Evolutionary conservation across 192 early-diverging fungal species (phyloP).

Genomic region (Coemansia sp.): DNA sequence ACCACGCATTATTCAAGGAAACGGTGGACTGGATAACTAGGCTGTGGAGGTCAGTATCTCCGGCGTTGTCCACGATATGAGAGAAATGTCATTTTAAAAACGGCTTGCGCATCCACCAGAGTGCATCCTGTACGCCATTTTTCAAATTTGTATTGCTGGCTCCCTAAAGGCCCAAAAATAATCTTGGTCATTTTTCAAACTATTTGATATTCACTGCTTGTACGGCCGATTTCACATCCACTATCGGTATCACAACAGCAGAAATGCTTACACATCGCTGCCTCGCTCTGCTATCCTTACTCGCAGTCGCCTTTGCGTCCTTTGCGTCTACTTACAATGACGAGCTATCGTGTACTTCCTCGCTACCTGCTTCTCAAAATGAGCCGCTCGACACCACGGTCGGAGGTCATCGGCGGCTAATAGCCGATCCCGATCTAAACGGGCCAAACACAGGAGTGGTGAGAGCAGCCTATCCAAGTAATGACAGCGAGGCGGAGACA

Average conservation of each 20-base stretch:
- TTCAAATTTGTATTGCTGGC: not conserved
- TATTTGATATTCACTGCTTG: not conserved
- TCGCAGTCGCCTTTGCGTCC: not conserved
- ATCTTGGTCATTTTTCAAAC: not conserved
- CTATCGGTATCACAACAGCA: not conserved
- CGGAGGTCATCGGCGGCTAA: not conserved
- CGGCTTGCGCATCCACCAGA: not conserved
- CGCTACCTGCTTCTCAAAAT: not conserved
- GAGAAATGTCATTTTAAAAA: not conserved
- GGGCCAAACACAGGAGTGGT: not conserved
- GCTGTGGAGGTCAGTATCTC: not conserved
- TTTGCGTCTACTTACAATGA: not conserved
- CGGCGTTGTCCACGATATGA: not conserved
- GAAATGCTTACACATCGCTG: conserved; percentile 3
- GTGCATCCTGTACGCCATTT: not conserved
- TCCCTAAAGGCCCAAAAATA: not conserved
- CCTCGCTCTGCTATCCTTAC: not conserved
- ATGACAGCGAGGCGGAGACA: not conserved
- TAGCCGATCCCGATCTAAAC: not conserved
- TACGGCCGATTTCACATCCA: not conserved
- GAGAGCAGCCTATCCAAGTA: not conserved
- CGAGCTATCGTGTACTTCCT: not conserved
- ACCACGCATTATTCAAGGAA: not conserved
- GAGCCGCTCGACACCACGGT: not conserved
- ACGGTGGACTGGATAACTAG: not conserved